Conservation (phyloP, 1,284 basidiomycete species). For the Gymnopus androsaceus region DNA sequence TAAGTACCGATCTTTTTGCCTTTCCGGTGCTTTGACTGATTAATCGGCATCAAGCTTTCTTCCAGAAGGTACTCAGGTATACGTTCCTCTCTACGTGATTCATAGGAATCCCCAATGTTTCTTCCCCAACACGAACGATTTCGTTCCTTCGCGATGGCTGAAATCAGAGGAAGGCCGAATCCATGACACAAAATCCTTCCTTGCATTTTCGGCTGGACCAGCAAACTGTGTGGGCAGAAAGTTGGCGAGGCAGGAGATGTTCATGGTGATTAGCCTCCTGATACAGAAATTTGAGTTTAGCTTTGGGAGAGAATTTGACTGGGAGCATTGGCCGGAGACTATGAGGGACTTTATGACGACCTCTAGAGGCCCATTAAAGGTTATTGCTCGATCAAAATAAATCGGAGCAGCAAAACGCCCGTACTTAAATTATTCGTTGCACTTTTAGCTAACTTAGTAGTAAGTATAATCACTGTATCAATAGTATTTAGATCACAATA, state of each 20-base stretch:
- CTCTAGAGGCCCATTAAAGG: conserved; percentile 12
- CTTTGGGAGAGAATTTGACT: conserved; percentile 17
- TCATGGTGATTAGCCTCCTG: conserved; percentile 12
- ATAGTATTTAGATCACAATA: too few relatives aligned
- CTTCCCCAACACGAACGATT: conserved; percentile 37
- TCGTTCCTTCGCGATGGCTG: conserved; percentile 47
- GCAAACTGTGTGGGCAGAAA: conserved; percentile 18
- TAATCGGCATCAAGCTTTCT: conserved; percentile 38
- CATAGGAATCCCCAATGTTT: conserved; percentile 44
- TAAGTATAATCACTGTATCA: not conserved
- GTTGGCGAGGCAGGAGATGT: conserved; percentile 17
- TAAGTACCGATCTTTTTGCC: conserved; percentile 24
- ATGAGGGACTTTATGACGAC: conserved; percentile 20
- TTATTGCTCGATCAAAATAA: conserved; percentile 4
- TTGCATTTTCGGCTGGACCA: conserved; percentile 16
- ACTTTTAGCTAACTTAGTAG: not conserved
- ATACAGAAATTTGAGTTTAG: conserved; percentile 15
- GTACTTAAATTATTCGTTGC: too few relatives aligned
- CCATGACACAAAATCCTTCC: conserved; percentile 24
- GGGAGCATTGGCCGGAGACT: conserved; percentile 16
- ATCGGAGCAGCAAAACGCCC: too few relatives aligned
- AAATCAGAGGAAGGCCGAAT: conserved; percentile 38
- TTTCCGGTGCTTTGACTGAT: not conserved
- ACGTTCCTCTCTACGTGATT: conserved; percentile 48
- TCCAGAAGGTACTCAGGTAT: conserved; percentile 49